Evolutionary conservation across 164 flowering plant species (phyloP).

Genomic region (Dillenia suffruticosa): DNA sequence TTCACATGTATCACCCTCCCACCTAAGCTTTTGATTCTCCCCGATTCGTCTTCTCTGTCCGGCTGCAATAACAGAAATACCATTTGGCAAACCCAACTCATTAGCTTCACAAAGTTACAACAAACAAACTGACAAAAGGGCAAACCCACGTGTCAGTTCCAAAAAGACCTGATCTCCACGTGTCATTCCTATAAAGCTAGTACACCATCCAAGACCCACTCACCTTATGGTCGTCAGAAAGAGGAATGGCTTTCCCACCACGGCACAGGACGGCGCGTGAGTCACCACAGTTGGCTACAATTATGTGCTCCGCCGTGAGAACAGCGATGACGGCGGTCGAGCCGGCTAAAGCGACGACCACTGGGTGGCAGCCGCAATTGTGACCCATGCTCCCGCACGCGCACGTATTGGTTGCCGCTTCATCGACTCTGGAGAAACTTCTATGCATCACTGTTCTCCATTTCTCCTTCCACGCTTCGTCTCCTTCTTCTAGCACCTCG

Average conservation of each 20-base stretch:
- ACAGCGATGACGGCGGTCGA: conserved; percentile 57
- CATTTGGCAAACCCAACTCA: no score
- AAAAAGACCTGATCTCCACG: neutral
- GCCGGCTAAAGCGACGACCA: conserved; percentile 30
- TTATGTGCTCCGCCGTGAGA: conserved; percentile 23
- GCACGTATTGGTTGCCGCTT: conserved; percentile 28
- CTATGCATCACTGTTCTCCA: conserved; percentile 27
- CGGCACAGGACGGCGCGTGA: conserved; percentile 66
- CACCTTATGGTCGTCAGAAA: conserved; percentile 53
- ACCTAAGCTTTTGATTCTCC: conserved; percentile 40
- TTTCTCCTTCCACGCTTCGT: conserved; percentile 1
- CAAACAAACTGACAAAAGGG: neutral
- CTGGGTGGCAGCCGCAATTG: conserved; percentile 24
- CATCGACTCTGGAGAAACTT: conserved; percentile 41
- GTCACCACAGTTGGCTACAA: conserved; percentile 63
- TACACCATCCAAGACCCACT: neutral
- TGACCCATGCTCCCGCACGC: conserved; percentile 24
- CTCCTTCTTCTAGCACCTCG: neutral
- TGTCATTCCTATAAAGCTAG: neutral
- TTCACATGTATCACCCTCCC: conserved; percentile 37
- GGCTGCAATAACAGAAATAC: conserved; percentile 28
- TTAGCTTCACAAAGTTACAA: no score
- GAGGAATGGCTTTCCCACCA: conserved; percentile 38
- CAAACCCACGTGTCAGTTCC: neutral
- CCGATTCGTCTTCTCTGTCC: conserved; percentile 44